Evolutionary conservation across 345 rosid genomes (phyloP).

Genomic region (Nasturtium officinale): DNA sequence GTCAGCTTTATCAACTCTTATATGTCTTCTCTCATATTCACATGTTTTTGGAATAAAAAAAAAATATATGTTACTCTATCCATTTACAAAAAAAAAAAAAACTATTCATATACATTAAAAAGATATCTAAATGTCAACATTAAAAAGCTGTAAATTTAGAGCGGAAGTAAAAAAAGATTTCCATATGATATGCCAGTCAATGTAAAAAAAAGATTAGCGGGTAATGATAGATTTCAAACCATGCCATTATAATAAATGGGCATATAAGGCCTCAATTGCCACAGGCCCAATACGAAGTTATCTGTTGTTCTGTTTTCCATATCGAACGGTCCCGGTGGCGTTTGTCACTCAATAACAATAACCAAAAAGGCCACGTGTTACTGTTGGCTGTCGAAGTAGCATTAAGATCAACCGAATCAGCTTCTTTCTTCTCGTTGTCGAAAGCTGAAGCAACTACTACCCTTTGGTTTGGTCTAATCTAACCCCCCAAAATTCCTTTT

Average conservation of each 20-base stretch:
- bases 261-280: neutral
- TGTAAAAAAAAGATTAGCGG: neutral
- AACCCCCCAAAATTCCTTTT: neutral
- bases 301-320: neutral
- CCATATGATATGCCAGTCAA: neutral
- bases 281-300: neutral
- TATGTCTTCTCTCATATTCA: too few species aligned
- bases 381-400: too few species aligned
- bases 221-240: neutral
- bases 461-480: neutral
- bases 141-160: too few species aligned
- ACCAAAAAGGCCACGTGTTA: neutral
- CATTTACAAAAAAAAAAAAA: too few species aligned
- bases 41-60: too few species aligned
- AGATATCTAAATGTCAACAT: too few species aligned
- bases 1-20: too few species aligned
- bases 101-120: too few species aligned
- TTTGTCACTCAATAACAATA: neutral
- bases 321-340: too few species aligned
- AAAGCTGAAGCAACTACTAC: neutral
- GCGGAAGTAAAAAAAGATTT: too few species aligned
- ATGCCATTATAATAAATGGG: neutral
- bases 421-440: neutral
- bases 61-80: too few species aligned
- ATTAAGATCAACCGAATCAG: neutral